Evolutionary conservation across 106 monocot genomes (phyloP), one percentile per base, ranked within the genome.

Genomic region (Alisma plantagoaquatica): DNA sequence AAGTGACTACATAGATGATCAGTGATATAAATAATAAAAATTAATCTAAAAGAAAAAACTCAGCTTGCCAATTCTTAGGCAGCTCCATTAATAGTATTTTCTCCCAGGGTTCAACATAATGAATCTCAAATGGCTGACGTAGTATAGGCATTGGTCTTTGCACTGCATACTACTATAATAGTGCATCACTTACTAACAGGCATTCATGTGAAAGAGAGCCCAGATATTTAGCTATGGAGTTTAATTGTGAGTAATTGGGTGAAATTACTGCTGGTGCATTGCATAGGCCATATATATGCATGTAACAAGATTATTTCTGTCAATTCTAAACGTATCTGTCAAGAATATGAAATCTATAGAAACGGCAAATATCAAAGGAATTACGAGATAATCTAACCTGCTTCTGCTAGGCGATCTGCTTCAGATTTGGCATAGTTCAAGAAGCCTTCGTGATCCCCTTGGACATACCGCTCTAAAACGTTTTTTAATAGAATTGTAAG

Each of bases 371-470:
- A n/a, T n/a, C 14, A 14, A 38, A 38, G 14, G 35, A 38, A 38
- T 38, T 7, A 6, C 5, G 35, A 7, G 35, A 38, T 38, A 38
- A 7, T 38, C 9, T 38, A 49, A 88, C 88, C 79, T 66, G 88
- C 73, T 41, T 51, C 57, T 17, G 73, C 29, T 45, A 90, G 83
- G 17, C 79, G 63, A 49, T 55, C 80, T 65, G 80, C 83, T 72
- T 90, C 89, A 54, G 68, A 14, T 60, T 90, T 74, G 33, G 74
- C 74, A 46, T 59, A 74, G 50, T 57, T 49, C 23, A 77, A 31
- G 51, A 90, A 90, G 17, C 74, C 79, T 15, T 80, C 83, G 58
- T 80, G 74, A 38, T 90, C 77, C 23, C 89, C 89, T 29, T 24
- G 41, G 38, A 80, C 74, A 71, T 79, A 90, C 52, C 68, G 83